Evolutionary conservation across 1,284 basidiomycete genomes (phyloP), one percentile per base, ranked within the genome.

Genomic region (Pholiota adiposa): DNA sequence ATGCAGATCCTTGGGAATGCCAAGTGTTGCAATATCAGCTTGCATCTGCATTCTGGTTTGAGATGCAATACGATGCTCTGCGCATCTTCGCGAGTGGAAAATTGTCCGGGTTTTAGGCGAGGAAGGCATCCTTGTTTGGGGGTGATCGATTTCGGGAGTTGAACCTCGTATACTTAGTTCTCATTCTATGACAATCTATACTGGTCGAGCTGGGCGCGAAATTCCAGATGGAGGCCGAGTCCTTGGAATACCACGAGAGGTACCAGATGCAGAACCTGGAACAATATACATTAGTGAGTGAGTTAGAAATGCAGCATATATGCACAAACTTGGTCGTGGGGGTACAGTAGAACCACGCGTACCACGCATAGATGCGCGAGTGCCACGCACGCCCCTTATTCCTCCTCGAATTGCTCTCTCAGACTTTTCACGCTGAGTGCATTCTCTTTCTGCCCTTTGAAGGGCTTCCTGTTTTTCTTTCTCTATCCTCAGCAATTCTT

Each of bases 321-420:
- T 19, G 1, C 25, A 33, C 62, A 33, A 61, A 77, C 75, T 67
- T 63, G 73, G 65, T 67, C 79, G 73, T 29, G 78, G 71, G 43
- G 72, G 68, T 4, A 72, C 64, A 31, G 29, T 31, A 11, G 70
- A 71, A 6, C 73, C 75, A 60, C 76, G 73, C 44, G 67, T 63
- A 14, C 77, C 78, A 48, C 78, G 73, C 70, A 73, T 77, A 0
- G 79, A 79, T 2, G 83, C 83, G 43, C 83, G 72, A 5, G 83
- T 86, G 8, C 85, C 85, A 62, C 84, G 73, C 14, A 85, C 81
- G 14, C 85, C 85, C 67, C 84, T 73, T 1, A 85, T 76, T 33
- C 78, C 76, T 23, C 84, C 84, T 36, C 79, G 76, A 53, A 70
- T 63, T 12, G 67, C 58, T 43, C 72, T 69, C 34, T 78, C 73